phyloP scores from a whole-genome alignment of 768 basidiomycete genomes.

The Lactifluus hygrophoroides region DNA sequence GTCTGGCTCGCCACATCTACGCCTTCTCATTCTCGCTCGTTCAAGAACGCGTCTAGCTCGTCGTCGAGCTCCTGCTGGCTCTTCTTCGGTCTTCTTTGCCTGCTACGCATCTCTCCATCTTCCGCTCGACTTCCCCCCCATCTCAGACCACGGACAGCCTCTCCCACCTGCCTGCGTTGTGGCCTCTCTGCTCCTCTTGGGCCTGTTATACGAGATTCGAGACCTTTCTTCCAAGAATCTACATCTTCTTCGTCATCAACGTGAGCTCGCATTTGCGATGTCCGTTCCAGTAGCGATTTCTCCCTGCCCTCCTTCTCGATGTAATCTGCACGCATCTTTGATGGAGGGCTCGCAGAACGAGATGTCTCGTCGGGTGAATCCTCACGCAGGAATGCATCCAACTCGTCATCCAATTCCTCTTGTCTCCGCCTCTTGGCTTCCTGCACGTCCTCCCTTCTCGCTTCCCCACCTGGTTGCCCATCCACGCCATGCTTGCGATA shows the following conservation, averaged over 20 bases:
- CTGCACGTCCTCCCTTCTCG: constrained; percentile 18
- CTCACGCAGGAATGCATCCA: constrained; percentile 59
- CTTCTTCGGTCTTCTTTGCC: constrained; percentile 35
- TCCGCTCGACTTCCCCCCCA: constrained; percentile 10
- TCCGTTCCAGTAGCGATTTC: constrained; percentile 48
- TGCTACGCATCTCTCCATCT: constrained; percentile 27
- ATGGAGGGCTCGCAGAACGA: constrained; percentile 33
- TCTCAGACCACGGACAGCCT: not conserved
- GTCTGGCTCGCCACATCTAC: not conserved
- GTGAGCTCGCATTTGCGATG: constrained; percentile 38
- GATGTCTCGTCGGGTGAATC: constrained; percentile 27
- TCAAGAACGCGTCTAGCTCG: constrained; percentile 73
- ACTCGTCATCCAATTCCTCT: constrained; percentile 50
- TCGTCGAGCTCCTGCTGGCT: constrained; percentile 75
- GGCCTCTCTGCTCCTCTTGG: constrained; percentile 20
- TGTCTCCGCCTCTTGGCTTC: constrained; percentile 29
- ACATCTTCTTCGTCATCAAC: constrained; percentile 26
- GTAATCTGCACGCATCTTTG: constrained; percentile 63
- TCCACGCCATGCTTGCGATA: constrained; percentile 63
- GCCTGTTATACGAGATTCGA: constrained; percentile 31
- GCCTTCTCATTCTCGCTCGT: constrained; percentile 25
- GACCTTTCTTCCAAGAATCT: constrained; percentile 31
- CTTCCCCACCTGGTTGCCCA: constrained; percentile 48
- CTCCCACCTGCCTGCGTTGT: constrained; percentile 20
- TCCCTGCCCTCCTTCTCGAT: constrained; percentile 32